Evolutionary conservation across 345 rosid species (phyloP).

Genomic region (Boechera divaricarpa): DNA sequence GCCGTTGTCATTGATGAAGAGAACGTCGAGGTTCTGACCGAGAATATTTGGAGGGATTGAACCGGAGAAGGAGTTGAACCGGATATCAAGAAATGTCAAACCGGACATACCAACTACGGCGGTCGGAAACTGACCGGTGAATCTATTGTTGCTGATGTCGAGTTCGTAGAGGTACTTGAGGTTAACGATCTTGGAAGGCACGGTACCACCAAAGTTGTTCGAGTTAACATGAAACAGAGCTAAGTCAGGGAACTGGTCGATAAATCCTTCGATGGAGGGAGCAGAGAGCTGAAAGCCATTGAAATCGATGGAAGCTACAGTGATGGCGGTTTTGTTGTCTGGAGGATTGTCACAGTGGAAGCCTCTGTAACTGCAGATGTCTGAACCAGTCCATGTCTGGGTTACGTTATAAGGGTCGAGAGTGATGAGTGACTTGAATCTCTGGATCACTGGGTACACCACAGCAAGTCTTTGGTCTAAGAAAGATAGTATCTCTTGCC

Average conservation of each 20-base stretch:
- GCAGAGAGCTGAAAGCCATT: conserved; percentile 82
- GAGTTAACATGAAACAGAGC: conserved; percentile 92
- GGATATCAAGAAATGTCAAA: conserved; percentile 70
- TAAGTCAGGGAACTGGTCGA: conserved; percentile 73
- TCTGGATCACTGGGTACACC: conserved; percentile 78
- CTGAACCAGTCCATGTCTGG: conserved; percentile 72
- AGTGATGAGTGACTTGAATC: conserved; percentile 69
- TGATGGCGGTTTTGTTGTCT: conserved; percentile 67
- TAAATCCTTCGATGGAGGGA: conserved; percentile 74
- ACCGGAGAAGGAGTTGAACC: conserved; percentile 75
- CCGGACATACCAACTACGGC: conserved; percentile 61
- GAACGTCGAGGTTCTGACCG: conserved; percentile 60
- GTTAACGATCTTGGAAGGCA: conserved; percentile 60
- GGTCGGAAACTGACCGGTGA: conserved; percentile 75
- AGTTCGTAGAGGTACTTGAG: conserved; percentile 85
- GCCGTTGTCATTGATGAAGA: conserved; percentile 74
- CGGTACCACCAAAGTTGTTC: conserved; percentile 67
- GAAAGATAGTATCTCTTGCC: conserved; percentile 48
- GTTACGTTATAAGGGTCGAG: conserved; percentile 77
- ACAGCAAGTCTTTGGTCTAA: conserved; percentile 70
- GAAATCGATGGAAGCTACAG: conserved; percentile 87
- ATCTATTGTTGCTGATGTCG: conserved; percentile 77
- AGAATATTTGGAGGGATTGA: conserved; percentile 76
- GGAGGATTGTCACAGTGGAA: conserved; percentile 87
- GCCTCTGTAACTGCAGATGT: conserved; percentile 79